Base-by-base conservation (phyloP, 192 early-diverging fungal genomes). In the Backusella morwellensis region DNA sequence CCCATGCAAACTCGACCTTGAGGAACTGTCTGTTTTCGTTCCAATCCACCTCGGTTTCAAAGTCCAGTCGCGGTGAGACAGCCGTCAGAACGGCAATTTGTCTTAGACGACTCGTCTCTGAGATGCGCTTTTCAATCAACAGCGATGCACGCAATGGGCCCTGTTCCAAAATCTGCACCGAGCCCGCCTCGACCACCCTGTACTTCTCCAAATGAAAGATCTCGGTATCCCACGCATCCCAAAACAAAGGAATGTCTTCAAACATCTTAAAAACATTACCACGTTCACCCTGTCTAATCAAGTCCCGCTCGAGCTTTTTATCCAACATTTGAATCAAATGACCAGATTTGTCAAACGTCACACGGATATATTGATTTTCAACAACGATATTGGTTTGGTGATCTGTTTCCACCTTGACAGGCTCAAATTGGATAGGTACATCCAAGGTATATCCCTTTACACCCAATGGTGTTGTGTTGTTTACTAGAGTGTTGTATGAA, bases 121-220 rank as follows among this genome's bases (percentile, higher is more conserved):
- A 86, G 4, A 99, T 56, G 14, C 84, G 84, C 32, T 93, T 87
- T 77, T 88, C 84, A 8, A 95, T 88, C 32, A 83, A 75, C 6
- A 98, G 71, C 0, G 97, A 91, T 0, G 92, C 94, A 17, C 94
- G 80, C 29, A 97, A 77, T 17, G 97, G 97, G 0, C 98, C 96
- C 19, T 89, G 78, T 74, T 98, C 97, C 9, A 83, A 76, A 6
- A 97, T 85, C 70, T 87, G 78, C 9, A 90, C 78, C 0, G 81
- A 75, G 0, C 94, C 91, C 17, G 86, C 83, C 26, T 71, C 78
- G 3, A 90, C 90, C 59, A 90, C 89, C 35, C 81, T 81, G n/a
- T 87, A 88, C 79, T 96, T 99, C 77, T 98, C 95, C 29, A 95
- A 84, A 81, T 96, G 95, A 83, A 98, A 99, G 4, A 98, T 91